Evolutionary conservation across 2,329 filamentous ascomycete genomes (phyloP).

Genomic region (Aureobasidium sp.): DNA sequence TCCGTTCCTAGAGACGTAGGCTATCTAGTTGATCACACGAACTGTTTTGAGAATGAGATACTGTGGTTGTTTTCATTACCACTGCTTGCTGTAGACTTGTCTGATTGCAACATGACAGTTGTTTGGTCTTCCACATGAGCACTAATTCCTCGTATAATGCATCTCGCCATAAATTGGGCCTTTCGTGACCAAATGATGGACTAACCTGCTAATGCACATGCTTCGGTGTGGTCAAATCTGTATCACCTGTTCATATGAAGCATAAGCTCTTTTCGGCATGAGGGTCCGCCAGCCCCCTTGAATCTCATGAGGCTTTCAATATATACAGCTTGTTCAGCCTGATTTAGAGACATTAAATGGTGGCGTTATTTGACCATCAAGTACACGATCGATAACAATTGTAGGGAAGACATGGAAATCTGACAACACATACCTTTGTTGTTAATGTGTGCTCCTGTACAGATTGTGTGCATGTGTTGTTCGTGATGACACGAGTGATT

Average conservation of each 20-base stretch:
- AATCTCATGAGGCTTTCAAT: background rate
- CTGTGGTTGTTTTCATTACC: background rate
- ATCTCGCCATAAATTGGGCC: background rate
- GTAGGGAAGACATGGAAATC: background rate
- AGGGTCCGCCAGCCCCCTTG: background rate
- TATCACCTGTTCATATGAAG: background rate
- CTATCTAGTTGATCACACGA: background rate
- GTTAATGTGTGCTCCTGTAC: background rate
- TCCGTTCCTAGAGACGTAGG: background rate
- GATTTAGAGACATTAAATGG: background rate
- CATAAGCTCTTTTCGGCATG: background rate
- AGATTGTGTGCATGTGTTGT: no score
- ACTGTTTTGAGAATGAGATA: background rate
- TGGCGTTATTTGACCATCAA: background rate
- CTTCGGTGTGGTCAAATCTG: background rate
- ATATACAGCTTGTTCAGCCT: background rate
- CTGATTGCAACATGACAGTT: background rate
- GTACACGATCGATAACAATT: background rate
- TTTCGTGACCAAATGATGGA: background rate
- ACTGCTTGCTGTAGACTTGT: background rate
- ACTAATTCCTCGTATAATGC: no score
- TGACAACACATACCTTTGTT: background rate
- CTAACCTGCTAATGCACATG: background rate
- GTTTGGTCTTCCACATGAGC: no score
- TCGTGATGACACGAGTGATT: background rate